Evolutionary conservation across 352 stramenopile genomes (phyloP).

Genomic region (Pythium utonaiense): DNA sequence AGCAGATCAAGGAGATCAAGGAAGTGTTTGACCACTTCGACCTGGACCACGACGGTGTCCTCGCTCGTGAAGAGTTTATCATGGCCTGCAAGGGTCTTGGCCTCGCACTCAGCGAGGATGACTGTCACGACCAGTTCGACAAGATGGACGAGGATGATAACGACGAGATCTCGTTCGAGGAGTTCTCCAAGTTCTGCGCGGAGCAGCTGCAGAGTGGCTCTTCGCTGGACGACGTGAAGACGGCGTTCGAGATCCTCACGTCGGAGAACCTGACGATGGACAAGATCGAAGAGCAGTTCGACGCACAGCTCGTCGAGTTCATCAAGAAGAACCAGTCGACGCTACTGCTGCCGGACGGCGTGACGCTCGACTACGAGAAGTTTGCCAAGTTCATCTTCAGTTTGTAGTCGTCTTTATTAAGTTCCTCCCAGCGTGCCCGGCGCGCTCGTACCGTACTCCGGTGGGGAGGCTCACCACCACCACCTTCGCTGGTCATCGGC

Average conservation of each 20-base stretch:
- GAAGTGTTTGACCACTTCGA: constrained; percentile 92
- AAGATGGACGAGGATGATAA: constrained; percentile 82
- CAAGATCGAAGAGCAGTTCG: constrained; percentile 83
- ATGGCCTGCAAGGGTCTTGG: constrained; percentile 89
- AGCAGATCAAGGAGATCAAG: constrained; percentile 86
- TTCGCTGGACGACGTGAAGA: constrained; percentile 75
- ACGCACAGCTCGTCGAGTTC: constrained; percentile 66
- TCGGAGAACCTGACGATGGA: constrained; percentile 68
- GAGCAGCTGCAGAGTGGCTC: constrained; percentile 88
- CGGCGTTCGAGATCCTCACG: constrained; percentile 78
- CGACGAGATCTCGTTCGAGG: constrained; percentile 80
- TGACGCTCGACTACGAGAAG: constrained; percentile 68
- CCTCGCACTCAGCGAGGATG: constrained; percentile 82
- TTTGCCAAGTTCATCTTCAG: constrained; percentile 82
- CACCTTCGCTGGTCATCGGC: not conserved
- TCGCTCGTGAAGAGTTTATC: constrained; percentile 88
- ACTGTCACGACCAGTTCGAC: constrained; percentile 87
- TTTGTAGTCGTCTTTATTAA: constrained; percentile 34
- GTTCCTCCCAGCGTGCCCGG: not conserved
- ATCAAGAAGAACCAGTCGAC: constrained; percentile 70
- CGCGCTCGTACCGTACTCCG: not conserved
- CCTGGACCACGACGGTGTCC: constrained; percentile 78
- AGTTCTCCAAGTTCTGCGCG: constrained; percentile 85
- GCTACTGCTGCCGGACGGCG: constrained; percentile 46
- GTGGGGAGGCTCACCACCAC: not conserved